Evolutionary conservation across 2,329 filamentous ascomycete genomes (phyloP), one percentile per base, ranked within the genome.

Genomic region (Trichoderma sp.): DNA sequence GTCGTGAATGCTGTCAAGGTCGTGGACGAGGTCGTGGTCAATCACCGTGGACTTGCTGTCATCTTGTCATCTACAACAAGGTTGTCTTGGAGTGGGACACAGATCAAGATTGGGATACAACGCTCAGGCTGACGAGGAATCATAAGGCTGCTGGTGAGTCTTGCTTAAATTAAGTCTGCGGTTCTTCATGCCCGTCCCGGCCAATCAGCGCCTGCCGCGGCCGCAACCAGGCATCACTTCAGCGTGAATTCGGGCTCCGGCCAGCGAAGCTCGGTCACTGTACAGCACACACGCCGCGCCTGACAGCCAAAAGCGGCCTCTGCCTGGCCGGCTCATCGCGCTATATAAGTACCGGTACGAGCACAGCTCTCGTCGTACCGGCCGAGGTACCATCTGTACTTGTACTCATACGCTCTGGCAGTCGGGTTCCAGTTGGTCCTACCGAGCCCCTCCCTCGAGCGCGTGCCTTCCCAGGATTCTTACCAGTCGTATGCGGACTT

Each of bases 31-130:
- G 19, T 21, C 52, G 52, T 56, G 52, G 34, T 39, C 34, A 39
- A 14, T 14, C 34, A 39, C 3, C 34, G 10, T 39, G 34, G 34
- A 14, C 34, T 14, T 39, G 34, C 12, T 39, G 34, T 14, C 34
- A 39, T 39, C 34, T 39, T 39, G 34, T 39, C 34, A 39, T 39
- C 34, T 14, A 39, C 34, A 39, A 39, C 34, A 39, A 14, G 12
- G 3, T 2, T 1, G 9, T 1, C 3, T 39, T 39, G 34, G 39
- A 41, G 62, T 65, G 55, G 63, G 55, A 65, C 55, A 39, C 34
- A 59, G 55, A 52, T 50, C 55, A 58, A 65, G 48, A 65, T 59
- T 63, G 55, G 55, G 63, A 65, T 65, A 55, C 60, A 44, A 30
- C n/a, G 3, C 47, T 63, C 43, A 47, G 60, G 60, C 60, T 55